phyloP scores from a whole-genome alignment of 129 eudicot genomes.

The Cynara cardunculus region DNA sequence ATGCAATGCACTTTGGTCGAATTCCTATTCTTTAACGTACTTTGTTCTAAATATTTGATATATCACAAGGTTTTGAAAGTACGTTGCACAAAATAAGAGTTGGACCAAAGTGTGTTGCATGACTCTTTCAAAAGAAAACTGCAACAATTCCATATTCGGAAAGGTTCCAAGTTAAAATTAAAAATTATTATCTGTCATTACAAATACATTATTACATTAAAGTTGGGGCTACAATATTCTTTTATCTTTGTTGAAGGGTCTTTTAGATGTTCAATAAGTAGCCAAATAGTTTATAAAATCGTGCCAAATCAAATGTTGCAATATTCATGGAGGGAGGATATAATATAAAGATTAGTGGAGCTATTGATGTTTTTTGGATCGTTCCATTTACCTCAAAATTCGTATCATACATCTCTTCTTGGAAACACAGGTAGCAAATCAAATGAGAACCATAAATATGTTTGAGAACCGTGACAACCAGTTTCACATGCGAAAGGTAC shows the following conservation, averaged over 20 bases:
- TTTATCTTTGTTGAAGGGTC: neutral
- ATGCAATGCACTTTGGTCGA: neutral
- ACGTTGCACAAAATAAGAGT: neutral
- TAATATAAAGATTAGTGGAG: neutral
- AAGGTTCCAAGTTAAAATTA: neutral
- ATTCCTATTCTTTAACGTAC: neutral
- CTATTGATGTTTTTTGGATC: neutral
- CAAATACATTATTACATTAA: neutral
- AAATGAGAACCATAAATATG: neutral
- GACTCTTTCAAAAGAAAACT: neutral
- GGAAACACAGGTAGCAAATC: neutral
- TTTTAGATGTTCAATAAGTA: neutral
- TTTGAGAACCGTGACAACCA: neutral
- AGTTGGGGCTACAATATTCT: neutral
- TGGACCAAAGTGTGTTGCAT: neutral
- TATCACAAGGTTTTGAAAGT: neutral
- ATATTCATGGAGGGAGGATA: neutral
- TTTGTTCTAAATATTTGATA: neutral
- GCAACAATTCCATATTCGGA: neutral
- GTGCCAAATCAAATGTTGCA: neutral
- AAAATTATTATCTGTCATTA: neutral
- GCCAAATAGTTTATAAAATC: neutral
- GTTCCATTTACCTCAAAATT: neutral
- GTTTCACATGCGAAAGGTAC: neutral
- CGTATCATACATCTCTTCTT: neutral